These are phyloP conservation scores for Sporobolomyces pararoseus DNA, from an alignment of 768 basidiomycete species.

Conservation along the genomic window DNA sequence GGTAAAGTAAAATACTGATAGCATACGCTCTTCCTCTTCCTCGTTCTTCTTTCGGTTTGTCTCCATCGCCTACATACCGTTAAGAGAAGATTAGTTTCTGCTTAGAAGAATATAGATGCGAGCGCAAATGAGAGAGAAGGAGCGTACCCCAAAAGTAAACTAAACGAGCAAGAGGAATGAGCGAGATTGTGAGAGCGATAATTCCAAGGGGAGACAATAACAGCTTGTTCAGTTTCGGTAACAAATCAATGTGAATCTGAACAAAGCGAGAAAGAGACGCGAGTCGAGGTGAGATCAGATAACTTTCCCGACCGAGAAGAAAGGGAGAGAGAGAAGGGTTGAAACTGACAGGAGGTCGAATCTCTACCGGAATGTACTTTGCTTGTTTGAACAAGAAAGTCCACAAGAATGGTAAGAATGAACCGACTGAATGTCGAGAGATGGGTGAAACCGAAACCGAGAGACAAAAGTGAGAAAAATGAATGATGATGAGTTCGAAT, in stretches of 20 bases:
- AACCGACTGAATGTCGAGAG: slow-evolving; percentile 18
- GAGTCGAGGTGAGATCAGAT: background rate
- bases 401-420: slow-evolving; percentile 29
- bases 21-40: slow-evolving; percentile 26
- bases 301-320: background rate
- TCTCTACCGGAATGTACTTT: slow-evolving; percentile 29
- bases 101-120: background rate
- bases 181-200: slow-evolving; percentile 25
- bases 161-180: slow-evolving; percentile 27
- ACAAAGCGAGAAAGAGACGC: background rate
- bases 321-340: background rate
- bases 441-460: background rate
- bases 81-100: background rate
- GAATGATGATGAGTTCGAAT: no score
- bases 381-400: slow-evolving; percentile 38
- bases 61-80: slow-evolving; percentile 1
- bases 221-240: slow-evolving; percentile 21
- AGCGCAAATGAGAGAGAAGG: background rate
- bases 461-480: no score
- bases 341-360: slow-evolving; percentile 24
- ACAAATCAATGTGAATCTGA: slow-evolving; percentile 41
- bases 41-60: slow-evolving; percentile 9
- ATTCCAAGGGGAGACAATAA: slow-evolving; percentile 18
- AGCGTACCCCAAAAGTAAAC: slow-evolving; percentile 21
- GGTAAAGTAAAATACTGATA: slow-evolving; percentile 16